phyloP scores from a whole-genome alignment of 805 yeast species.

The Ogataea polymorpha region DNA sequence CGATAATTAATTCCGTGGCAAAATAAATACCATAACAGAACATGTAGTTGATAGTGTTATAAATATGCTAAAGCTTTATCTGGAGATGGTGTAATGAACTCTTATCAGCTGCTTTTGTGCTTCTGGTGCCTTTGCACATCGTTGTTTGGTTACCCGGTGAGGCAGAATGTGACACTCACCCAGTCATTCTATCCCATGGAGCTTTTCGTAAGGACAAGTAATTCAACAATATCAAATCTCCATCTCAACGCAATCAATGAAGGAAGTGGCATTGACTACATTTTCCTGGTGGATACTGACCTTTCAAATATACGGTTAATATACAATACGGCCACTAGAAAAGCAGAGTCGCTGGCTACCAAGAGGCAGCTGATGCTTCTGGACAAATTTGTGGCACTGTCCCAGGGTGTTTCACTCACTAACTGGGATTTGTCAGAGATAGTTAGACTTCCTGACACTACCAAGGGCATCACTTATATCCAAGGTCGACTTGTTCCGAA shows the following conservation, averaged over 20 bases:
- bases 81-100: neutral
- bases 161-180: neutral
- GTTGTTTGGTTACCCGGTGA: neutral
- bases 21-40: slow-evolving; percentile 6
- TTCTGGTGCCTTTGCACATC: neutral
- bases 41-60: neutral
- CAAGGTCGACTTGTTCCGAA: slow-evolving; percentile 16
- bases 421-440: slow-evolving; percentile 5
- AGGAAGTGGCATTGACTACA: slow-evolving; percentile 17
- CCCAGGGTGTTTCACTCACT: slow-evolving; percentile 11
- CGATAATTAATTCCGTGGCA: slow-evolving; percentile 11
- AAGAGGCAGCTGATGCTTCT: slow-evolving; percentile 12
- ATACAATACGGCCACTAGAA: slow-evolving; percentile 6
- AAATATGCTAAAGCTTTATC: too few relatives aligned
- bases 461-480: slow-evolving; percentile 1
- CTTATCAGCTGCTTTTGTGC: neutral
- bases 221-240: slow-evolving; percentile 5
- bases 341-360: slow-evolving; percentile 9
- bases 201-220: slow-evolving; percentile 5
- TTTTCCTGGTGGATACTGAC: slow-evolving; percentile 14
- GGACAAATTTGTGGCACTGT: slow-evolving; percentile 11
- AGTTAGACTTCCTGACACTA: slow-evolving; percentile 3
- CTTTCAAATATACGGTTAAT: slow-evolving; percentile 10
- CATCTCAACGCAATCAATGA: slow-evolving; percentile 16
- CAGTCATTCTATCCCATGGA: slow-evolving; percentile 6